phyloP scores from a whole-genome alignment of 768 basidiomycete species.

The Coprinopsis marcescibilis region DNA sequence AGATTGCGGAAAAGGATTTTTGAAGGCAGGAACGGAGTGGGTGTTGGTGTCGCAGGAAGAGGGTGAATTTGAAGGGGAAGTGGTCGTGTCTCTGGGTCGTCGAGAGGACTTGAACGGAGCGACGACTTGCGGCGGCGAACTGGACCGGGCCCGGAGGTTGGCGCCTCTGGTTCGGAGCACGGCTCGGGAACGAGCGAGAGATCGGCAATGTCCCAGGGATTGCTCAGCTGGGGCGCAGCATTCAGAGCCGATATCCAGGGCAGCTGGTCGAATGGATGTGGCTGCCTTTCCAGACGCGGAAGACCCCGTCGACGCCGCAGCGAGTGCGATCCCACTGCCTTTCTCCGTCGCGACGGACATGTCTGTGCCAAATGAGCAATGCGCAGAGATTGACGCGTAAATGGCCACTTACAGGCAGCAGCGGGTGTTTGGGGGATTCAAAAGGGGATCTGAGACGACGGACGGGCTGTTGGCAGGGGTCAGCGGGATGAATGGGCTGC shows the following conservation, averaged over 20 bases:
- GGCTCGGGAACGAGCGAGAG: constrained; percentile 52
- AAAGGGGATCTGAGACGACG: constrained; percentile 23
- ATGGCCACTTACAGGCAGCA: constrained; percentile 13
- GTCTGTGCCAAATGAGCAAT: constrained; percentile 12
- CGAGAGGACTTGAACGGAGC: constrained; percentile 43
- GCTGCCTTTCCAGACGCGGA: constrained; percentile 26
- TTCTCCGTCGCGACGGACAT: constrained; percentile 33
- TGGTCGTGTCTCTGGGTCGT: constrained; percentile 10
- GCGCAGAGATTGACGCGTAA: constrained; percentile 9
- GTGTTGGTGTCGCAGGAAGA: constrained; percentile 25
- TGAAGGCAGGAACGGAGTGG: constrained; percentile 38
- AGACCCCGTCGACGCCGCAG: constrained; percentile 25
- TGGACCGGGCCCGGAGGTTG: constrained; percentile 39
- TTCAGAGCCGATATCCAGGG: constrained; percentile 66
- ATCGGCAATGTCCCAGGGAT: constrained; percentile 56
- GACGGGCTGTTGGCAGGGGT: constrained; percentile 15
- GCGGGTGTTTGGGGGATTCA: constrained; percentile 16
- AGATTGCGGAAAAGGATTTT: constrained; percentile 51
- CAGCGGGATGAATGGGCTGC: background rate
- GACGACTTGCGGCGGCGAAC: constrained; percentile 55
- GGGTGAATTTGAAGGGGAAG: constrained; percentile 12
- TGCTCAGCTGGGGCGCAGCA: constrained; percentile 31
- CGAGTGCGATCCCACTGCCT: constrained; percentile 20
- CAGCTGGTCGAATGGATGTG: constrained; percentile 50
- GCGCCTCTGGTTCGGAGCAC: constrained; percentile 12